Evolutionary conservation across 2,329 filamentous ascomycete species (phyloP).

Genomic region (Aspergillus udagawae): DNA sequence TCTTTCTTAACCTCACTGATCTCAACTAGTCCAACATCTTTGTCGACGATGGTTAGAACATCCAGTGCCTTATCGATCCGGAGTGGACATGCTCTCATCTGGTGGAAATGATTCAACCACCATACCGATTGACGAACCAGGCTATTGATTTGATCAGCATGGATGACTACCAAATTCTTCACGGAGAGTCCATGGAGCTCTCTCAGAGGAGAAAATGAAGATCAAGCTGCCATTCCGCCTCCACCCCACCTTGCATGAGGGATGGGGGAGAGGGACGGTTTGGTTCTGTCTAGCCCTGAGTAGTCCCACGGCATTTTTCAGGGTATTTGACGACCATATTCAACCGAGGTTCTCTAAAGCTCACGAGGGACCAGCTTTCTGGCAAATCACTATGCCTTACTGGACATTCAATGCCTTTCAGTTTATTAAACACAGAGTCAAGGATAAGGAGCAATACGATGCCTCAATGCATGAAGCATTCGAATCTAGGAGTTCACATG

Average conservation of each 20-base stretch:
- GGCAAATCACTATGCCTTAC: constrained; percentile 15
- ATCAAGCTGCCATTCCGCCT: background rate
- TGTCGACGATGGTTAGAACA: constrained; percentile 22
- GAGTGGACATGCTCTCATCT: constrained; percentile 22
- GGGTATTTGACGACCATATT: constrained; percentile 24
- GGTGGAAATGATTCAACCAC: constrained; percentile 21
- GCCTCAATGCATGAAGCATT: constrained; percentile 10
- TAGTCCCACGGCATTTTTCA: constrained; percentile 20
- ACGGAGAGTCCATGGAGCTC: constrained; percentile 5
- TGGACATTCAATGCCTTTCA: constrained; percentile 13
- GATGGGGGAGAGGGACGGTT: constrained; percentile 22
- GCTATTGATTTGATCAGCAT: constrained; percentile 13
- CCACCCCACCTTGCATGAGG: constrained; percentile 11
- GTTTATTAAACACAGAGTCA: constrained; percentile 15
- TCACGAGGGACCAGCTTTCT: constrained; percentile 15
- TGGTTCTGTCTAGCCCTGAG: constrained; percentile 23
- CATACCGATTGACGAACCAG: constrained; percentile 22
- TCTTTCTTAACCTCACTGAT: constrained; percentile 25
- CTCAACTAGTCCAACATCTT: constrained; percentile 34
- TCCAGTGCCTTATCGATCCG: constrained; percentile 20
- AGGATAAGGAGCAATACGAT: constrained; percentile 21
- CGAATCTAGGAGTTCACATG: background rate
- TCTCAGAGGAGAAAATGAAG: background rate
- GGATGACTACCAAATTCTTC: constrained; percentile 4
- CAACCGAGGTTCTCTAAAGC: constrained; percentile 18